phyloP scores from a whole-genome alignment of 2,329 filamentous ascomycete genomes.

The Aspergillus tamarii region DNA sequence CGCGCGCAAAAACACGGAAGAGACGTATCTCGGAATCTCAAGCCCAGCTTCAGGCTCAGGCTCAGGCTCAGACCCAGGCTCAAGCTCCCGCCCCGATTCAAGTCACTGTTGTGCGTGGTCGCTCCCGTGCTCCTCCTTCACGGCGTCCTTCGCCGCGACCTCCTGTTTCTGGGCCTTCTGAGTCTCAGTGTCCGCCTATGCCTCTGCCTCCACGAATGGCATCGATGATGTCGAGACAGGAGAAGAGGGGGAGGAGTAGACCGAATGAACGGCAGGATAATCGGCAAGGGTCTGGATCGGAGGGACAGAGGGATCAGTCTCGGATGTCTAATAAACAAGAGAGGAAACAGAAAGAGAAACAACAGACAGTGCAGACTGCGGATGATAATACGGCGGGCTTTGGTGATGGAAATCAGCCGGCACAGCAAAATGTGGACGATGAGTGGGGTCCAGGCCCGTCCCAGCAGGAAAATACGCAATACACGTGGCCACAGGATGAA shows the following conservation, averaged over 20 bases:
- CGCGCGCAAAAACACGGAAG: background rate
- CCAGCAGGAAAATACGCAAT: background rate
- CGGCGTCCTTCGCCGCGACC: background rate
- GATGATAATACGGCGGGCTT: background rate
- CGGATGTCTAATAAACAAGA: background rate
- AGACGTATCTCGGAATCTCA: background rate
- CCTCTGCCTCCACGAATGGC: background rate
- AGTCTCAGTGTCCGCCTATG: too few species aligned
- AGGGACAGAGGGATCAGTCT: background rate
- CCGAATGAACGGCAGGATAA: background rate
- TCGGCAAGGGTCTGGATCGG: background rate
- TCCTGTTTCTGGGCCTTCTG: background rate
- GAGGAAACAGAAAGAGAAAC: background rate
- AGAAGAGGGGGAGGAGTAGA: background rate
- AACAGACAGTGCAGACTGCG: background rate
- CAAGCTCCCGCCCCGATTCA: background rate
- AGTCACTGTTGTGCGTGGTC: background rate
- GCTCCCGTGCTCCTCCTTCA: background rate
- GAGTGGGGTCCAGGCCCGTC: background rate
- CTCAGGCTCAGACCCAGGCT: background rate
- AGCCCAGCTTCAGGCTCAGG: background rate
- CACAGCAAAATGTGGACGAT: background rate
- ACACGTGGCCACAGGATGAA: background rate
- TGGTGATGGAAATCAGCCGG: background rate
- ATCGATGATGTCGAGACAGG: background rate